These are phyloP conservation scores for Fraxinus xanthoxyloides DNA, from an alignment of 305 asterid genomes.

Conservation along the genomic window DNA sequence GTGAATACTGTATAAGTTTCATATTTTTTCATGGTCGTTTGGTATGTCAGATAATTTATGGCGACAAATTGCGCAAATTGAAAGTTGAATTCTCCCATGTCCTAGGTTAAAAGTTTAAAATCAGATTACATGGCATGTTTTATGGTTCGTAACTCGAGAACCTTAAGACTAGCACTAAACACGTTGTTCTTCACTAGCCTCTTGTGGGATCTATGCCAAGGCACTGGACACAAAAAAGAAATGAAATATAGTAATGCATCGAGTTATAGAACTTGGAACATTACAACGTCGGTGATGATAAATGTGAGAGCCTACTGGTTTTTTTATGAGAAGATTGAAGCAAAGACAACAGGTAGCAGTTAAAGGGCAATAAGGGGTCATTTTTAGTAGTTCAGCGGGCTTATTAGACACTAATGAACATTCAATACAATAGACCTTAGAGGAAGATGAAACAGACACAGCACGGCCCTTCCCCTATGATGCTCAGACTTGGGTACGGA, in stretches of 20 bases:
- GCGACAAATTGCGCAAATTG: not conserved
- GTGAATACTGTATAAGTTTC: not conserved
- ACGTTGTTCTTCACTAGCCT: not conserved
- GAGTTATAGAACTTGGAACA: not conserved
- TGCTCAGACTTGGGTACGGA: too few relatives aligned
- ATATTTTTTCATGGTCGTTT: not conserved
- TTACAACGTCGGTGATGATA: not conserved
- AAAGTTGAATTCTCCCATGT: not conserved
- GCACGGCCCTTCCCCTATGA: not conserved
- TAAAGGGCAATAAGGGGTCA: not conserved
- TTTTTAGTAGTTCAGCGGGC: not conserved
- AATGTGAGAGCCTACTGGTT: not conserved
- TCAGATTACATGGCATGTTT: not conserved
- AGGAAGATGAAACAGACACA: not conserved
- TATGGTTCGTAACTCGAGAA: not conserved
- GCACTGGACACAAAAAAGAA: not conserved
- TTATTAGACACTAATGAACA: not conserved
- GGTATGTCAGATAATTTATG: not conserved
- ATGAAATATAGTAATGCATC: not conserved
- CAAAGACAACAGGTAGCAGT: not conserved
- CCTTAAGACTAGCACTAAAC: not conserved
- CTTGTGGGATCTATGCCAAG: not conserved
- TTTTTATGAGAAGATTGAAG: not conserved
- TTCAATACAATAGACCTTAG: not conserved
- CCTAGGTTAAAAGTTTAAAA: not conserved